phyloP scores from a whole-genome alignment of 2,329 filamentous ascomycete species.

The Phialophora macrospora region DNA sequence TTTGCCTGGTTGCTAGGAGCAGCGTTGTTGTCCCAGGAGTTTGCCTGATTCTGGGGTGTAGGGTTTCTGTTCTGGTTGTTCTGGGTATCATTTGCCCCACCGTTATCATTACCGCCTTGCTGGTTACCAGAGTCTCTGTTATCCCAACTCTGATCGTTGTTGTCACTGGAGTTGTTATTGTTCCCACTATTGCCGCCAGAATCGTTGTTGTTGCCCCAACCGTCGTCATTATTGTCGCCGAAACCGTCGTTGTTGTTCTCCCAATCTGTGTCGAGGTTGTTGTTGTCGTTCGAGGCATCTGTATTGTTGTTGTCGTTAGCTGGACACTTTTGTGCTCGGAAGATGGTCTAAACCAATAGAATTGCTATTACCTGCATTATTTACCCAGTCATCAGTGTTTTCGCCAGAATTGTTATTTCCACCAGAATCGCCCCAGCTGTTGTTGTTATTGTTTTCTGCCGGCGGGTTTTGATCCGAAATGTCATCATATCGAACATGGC shows the following conservation, averaged over 20 bases:
- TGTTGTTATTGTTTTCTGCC: conserved; percentile 3
- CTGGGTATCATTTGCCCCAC: conserved; percentile 18
- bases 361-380: neutral
- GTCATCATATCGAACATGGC: conserved; percentile 5
- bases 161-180: conserved; percentile 5
- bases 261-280: neutral
- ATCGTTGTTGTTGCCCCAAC: neutral
- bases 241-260: neutral
- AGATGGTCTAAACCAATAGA: neutral
- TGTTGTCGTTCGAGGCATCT: neutral
- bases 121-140: conserved; percentile 18
- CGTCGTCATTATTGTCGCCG: neutral
- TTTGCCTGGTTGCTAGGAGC: conserved; percentile 7
- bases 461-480: conserved; percentile 8
- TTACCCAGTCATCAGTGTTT: neutral
- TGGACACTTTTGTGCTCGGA: neutral
- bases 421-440: conserved; percentile 1
- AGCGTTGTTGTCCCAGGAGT: conserved; percentile 6
- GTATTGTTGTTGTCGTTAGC: neutral
- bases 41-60: neutral
- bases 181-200: conserved; percentile 11
- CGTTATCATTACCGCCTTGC: conserved; percentile 14
- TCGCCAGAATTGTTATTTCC: neutral
- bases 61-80: conserved; percentile 17
- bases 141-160: conserved; percentile 21